Conservation (phyloP, 768 basidiomycete species). For the Mycena maculata region DNA sequence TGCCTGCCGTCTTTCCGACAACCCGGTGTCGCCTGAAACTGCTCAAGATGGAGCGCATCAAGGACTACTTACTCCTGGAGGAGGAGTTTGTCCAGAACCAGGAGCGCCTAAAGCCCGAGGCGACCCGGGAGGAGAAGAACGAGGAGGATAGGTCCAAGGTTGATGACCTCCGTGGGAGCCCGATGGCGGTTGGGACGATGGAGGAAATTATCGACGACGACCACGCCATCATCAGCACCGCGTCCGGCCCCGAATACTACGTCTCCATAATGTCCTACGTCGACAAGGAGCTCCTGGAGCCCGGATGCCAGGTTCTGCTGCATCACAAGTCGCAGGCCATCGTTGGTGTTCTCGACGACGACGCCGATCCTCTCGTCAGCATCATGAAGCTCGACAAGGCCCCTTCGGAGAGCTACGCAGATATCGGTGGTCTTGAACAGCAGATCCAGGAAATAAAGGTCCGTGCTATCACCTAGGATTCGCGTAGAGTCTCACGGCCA, state of each 20-base stretch:
- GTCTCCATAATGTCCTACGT: slow-evolving; percentile 98
- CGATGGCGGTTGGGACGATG: slow-evolving; percentile 98
- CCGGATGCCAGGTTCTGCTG: slow-evolving; percentile 92
- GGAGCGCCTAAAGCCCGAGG: slow-evolving; percentile 88
- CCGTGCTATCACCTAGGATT: slow-evolving; percentile 27
- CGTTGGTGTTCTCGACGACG: slow-evolving; percentile 95
- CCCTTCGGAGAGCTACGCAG: slow-evolving; percentile 98
- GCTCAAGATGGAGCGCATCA: slow-evolving; percentile 97
- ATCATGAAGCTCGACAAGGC: slow-evolving; percentile 99
- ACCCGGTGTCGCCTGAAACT: slow-evolving; percentile 95
- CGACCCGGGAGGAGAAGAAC: slow-evolving; percentile 92
- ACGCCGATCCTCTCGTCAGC: slow-evolving; percentile 94
- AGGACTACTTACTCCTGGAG: slow-evolving; percentile 96
- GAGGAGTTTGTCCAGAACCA: slow-evolving; percentile 96
- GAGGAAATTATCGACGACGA: slow-evolving; percentile 99
- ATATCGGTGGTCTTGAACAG: slow-evolving; percentile 94
- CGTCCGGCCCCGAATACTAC: slow-evolving; percentile 95
- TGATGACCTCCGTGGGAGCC: slow-evolving; percentile 93
- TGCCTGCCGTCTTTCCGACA: slow-evolving; percentile 93
- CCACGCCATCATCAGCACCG: slow-evolving; percentile 97
- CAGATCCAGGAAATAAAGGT: slow-evolving; percentile 99
- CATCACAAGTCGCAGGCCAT: slow-evolving; percentile 97
- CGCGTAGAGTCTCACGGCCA: background rate
- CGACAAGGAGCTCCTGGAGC: slow-evolving; percentile 97
- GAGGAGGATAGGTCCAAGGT: slow-evolving; percentile 95